Conservation (phyloP, 2,329 filamentous ascomycete species). For the Ophiostoma pallidulum region DNA sequence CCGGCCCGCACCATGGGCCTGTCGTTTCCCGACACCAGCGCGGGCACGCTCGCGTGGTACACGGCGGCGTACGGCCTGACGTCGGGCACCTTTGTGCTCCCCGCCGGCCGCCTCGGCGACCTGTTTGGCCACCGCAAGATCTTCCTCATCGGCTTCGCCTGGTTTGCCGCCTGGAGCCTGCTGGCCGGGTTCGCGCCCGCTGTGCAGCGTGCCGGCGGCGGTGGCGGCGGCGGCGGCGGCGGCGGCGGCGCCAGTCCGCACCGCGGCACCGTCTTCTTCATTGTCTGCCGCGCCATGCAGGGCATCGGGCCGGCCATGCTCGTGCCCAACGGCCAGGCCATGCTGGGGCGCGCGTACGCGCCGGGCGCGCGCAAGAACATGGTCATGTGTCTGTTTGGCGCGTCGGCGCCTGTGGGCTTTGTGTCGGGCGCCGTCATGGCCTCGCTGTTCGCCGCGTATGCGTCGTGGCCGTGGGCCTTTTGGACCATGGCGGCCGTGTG, state of each 20-base stretch:
- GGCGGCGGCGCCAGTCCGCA: no score
- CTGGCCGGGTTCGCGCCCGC: constrained; percentile 41
- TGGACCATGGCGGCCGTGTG: constrained; percentile 15
- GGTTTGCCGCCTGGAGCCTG: constrained; percentile 60
- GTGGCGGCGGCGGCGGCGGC: no score
- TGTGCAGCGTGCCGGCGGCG: no score
- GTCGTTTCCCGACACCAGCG: constrained; percentile 7
- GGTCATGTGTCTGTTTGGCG: constrained; percentile 44
- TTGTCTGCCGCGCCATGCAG: constrained; percentile 44
- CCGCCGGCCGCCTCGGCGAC: constrained; percentile 51
- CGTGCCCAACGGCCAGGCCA: constrained; percentile 54
- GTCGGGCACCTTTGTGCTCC: constrained; percentile 42
- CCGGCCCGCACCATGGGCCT: constrained; percentile 27
- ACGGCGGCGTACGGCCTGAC: constrained; percentile 29
- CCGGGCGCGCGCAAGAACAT: constrained; percentile 50
- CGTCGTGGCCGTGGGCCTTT: constrained; percentile 33
- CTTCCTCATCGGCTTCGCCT: constrained; percentile 48
- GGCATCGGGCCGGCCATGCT: constrained; percentile 53
- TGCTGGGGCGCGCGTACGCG: constrained; percentile 48
- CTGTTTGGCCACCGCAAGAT: constrained; percentile 51
- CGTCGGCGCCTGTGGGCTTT: constrained; percentile 36
- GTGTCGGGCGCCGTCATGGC: constrained; percentile 32
- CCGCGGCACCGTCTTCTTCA: constrained; percentile 40
- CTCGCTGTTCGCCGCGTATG: constrained; percentile 28
- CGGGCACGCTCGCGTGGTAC: constrained; percentile 50